Evolutionary conservation across 257 asterid genomes (phyloP), one percentile per base, ranked within the genome.

Genomic region (Anisodus acutangulus): DNA sequence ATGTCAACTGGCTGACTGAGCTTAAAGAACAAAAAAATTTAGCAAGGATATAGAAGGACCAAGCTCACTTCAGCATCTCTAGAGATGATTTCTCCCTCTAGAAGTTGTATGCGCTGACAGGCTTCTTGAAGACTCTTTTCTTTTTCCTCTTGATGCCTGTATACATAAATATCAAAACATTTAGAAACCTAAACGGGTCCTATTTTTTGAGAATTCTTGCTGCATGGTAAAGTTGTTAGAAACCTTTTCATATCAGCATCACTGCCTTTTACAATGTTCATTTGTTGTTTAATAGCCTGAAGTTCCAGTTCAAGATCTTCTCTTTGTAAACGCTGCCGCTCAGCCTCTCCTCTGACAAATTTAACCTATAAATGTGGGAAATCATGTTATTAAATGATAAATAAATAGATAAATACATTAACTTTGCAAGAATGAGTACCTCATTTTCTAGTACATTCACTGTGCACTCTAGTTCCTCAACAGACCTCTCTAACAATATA

Each of bases 271-370:
- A 93, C 88, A 35, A 86, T 87, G 19, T 88, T 94, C 98, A 95
- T 91, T 82, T 97, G 97, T 87, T 93, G 93, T 85, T 90, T 92
- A 83, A 95, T 85, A 80, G 89, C 83, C 57, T 92, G 95, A 93
- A 97, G 96, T 88, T 97, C 99, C 85, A 91, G 89, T 89, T 97
- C 98, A 86, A 97, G 97, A 79, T 97, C 98, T 90, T 93, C 99
- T 87, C 99, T 93, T 87, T 95, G 95, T 87, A 93, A 87, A 35
- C 91, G 85, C 80, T 97, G 99, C 87, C 92, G 89, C 88, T 95
- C 99, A 87, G 98, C 98, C 86, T 97, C 99, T 88, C 91, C 98
- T 88, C 90, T 90, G 89, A 97, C 93, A 83, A 95, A 89, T 66
- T 88, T 97, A 82, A 92, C 95, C 99, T 96, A 84, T 37, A 57